Evolutionary conservation across 345 rosid species (phyloP), one percentile per base, ranked within the genome.

Genomic region (Excoecaria agallocha): DNA sequence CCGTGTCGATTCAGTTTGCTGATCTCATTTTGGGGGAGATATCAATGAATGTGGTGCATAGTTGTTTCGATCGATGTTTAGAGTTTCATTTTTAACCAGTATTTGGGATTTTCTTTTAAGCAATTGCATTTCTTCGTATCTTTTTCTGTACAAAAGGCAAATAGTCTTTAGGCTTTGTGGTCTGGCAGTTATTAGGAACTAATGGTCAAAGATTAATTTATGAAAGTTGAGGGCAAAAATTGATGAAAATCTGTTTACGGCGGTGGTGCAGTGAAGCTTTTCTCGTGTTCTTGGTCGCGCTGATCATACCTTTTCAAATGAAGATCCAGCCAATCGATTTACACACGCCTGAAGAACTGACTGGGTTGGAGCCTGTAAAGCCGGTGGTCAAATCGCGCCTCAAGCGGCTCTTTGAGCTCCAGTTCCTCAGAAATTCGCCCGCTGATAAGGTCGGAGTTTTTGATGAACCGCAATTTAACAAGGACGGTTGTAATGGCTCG

Each of bases 391-490:
- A 90, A 82, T 93, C 97, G 57, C 81, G 90, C 64, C 69, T 93
- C 66, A 91, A 90, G 85, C 90, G 97, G 78, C 90, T 93, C 39
- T 91, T 93, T 41, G 98, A 93, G 82, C 90, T 88, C 41, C 98
- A 85, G 80, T 90, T 91, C 86, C 71, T 87, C 46, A 85, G 82
- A 76, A 87, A 80, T 69, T 78, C 85, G 11, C 60, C 84, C 0
- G 87, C 82, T 16, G 88, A 90, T 68, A 84, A 81, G 72, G 72
- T 56, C 81, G 75, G 67, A 58, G 74, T 17, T 25, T 70, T 70
- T 13, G 87, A 78, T 19, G 91, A 86, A 77, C 66, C 72, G 12
- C 76, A 60, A 48, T 70, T 76, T 55, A 74, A 73, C 58, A 85
- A 85, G 69, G 91, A 87, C 25, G 63, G 67, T 51, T 71, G 30